These are phyloP conservation scores for Lathyrus oleraceus DNA, from an alignment of 306 rosid species.

Conservation along the genomic window DNA sequence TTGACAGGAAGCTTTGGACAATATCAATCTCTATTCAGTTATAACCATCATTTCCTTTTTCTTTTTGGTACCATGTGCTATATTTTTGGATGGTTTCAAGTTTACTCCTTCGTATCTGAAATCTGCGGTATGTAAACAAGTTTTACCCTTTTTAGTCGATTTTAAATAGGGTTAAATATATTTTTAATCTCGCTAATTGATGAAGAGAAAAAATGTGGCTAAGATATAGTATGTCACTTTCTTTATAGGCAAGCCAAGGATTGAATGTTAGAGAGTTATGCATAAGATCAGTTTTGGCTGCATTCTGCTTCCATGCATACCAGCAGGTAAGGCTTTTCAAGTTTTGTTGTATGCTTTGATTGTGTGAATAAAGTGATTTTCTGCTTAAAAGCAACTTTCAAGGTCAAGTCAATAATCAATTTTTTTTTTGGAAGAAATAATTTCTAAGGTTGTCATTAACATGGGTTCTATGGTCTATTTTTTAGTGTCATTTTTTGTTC, in stretches of 20 bases:
- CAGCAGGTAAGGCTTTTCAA: constrained; percentile 61
- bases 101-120: constrained; percentile 68
- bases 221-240: background rate
- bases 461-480: too few relatives aligned
- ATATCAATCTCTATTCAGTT: constrained; percentile 69
- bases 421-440: too few relatives aligned
- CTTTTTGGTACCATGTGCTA: constrained; percentile 55
- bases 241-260: constrained; percentile 59
- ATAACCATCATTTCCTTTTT: constrained; percentile 71
- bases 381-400: background rate
- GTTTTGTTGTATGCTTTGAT: background rate
- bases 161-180: background rate
- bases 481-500: too few relatives aligned
- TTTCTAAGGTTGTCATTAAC: too few relatives aligned
- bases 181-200: background rate
- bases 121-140: constrained; percentile 49
- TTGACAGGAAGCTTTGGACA: constrained; percentile 69
- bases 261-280: constrained; percentile 61
- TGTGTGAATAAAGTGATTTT: background rate
- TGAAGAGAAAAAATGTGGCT: constrained; percentile 22
- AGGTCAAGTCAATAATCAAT: too few relatives aligned
- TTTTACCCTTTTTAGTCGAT: background rate
- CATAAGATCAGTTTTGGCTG: constrained; percentile 60
- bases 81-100: constrained; percentile 67
- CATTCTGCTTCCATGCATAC: constrained; percentile 69